These are phyloP conservation scores for Citrus inodora DNA, from an alignment of 345 rosid genomes.

Conservation along the genomic window DNA sequence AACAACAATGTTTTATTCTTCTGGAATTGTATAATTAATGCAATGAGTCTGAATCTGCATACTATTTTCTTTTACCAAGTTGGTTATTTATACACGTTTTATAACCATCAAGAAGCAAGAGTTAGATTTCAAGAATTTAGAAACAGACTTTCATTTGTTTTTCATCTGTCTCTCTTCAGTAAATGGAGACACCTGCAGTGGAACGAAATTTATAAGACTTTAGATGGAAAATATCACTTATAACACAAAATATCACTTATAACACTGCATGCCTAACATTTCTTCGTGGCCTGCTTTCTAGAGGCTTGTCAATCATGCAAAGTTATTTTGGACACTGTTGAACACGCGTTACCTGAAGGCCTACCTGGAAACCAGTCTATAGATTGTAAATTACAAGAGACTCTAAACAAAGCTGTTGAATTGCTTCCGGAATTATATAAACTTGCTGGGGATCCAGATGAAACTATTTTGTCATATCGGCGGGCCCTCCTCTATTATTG, in stretches of 20 bases:
- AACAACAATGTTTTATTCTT: neutral
- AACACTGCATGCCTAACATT: neutral
- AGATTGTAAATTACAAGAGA: conserved; percentile 52
- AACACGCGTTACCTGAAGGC: conserved; percentile 72
- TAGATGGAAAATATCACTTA: neutral
- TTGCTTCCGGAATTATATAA: conserved; percentile 75
- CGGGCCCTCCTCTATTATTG: conserved; percentile 61
- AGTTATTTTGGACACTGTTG: conserved; percentile 58
- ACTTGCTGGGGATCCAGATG: conserved; percentile 50
- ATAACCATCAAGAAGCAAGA: neutral
- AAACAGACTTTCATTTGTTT: neutral
- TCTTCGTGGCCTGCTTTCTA: conserved; percentile 29
- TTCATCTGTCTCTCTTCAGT: neutral
- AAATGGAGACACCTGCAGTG: neutral
- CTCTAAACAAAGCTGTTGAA: conserved; percentile 58
- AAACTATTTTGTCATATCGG: conserved; percentile 57
- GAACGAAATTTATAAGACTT: neutral
- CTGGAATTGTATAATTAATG: neutral
- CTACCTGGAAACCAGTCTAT: conserved; percentile 45
- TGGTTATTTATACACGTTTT: neutral
- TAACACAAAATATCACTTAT: neutral
- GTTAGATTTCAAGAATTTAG: neutral
- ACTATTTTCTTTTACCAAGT: neutral
- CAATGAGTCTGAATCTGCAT: neutral
- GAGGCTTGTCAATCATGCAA: conserved; percentile 75